Percentiles rank a stretch among this genome's conserved stretches.
Evolutionary conservation across 2,329 filamentous ascomycete species (phyloP).

Genomic region (Monilinia laxa): DNA sequence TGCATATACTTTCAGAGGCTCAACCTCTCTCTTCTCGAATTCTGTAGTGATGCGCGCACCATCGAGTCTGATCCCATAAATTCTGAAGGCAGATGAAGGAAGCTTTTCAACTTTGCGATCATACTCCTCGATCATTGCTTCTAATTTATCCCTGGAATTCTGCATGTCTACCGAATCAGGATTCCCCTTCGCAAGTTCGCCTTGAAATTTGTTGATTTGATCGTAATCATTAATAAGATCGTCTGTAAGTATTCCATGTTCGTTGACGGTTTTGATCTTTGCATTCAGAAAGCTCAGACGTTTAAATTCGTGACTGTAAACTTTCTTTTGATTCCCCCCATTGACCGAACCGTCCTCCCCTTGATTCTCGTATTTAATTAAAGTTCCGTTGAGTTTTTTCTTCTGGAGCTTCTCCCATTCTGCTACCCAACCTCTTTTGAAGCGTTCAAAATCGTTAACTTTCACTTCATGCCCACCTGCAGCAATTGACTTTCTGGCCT

Average conservation of each 20-base stretch:
- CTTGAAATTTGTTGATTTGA: constrained; percentile 3
- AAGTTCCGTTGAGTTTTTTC: not conserved
- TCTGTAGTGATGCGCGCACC: constrained; percentile 9
- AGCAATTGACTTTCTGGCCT: constrained; percentile 27
- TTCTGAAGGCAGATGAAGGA: not conserved
- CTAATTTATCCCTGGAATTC: not conserved
- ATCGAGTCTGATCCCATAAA: constrained; percentile 7
- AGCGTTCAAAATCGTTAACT: constrained; percentile 6
- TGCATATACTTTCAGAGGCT: constrained; percentile 60
- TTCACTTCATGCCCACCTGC: constrained; percentile 21
- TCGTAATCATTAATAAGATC: constrained; percentile 9
- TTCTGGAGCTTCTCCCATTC: constrained; percentile 3
- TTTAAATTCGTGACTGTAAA: not conserved
- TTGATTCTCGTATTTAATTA: not conserved
- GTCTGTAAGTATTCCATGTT: not conserved
- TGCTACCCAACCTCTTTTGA: constrained; percentile 1
- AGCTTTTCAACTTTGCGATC: not conserved
- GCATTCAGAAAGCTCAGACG: not conserved
- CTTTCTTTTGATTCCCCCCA: not conserved
- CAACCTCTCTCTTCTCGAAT: constrained; percentile 53
- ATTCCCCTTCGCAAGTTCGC: not conserved
- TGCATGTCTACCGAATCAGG: not conserved
- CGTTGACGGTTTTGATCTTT: not conserved
- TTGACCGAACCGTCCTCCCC: not conserved
- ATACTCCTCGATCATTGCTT: not conserved